These are phyloP conservation scores for Neurospora sp. DNA, from an alignment of 495 filamentous ascomycete species.

Conservation along the genomic window DNA sequence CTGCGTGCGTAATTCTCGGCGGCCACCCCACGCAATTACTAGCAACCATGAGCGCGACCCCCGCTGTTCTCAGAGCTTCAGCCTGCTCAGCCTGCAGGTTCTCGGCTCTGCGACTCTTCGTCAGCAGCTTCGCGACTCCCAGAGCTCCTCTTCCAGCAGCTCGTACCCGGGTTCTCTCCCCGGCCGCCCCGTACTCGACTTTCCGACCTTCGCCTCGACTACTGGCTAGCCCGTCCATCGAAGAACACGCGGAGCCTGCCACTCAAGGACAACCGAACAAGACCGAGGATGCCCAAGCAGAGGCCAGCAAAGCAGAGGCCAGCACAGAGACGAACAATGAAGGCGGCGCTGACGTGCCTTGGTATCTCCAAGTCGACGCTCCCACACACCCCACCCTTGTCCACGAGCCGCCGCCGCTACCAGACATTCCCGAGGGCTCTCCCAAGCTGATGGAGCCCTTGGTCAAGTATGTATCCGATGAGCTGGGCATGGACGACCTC, in stretches of 20 bases:
- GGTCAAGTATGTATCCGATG: slow-evolving; percentile 66
- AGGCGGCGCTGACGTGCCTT: slow-evolving; percentile 40
- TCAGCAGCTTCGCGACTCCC: slow-evolving; percentile 3
- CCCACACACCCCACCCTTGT: slow-evolving; percentile 41
- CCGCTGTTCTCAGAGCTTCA: slow-evolving; percentile 9
- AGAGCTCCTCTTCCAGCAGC: slow-evolving; percentile 1
- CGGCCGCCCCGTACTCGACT: slow-evolving; percentile 12
- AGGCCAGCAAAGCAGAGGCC: background rate
- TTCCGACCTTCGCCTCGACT: slow-evolving; percentile 12
- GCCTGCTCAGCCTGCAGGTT: slow-evolving; percentile 20
- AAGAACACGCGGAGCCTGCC: slow-evolving; percentile 4
- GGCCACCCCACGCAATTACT: background rate
- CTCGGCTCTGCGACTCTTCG: slow-evolving; percentile 16
- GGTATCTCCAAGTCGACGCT: slow-evolving; percentile 75
- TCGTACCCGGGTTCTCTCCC: background rate
- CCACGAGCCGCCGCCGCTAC: slow-evolving; percentile 54
- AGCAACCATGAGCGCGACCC: slow-evolving; percentile 7
- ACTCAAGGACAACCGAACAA: background rate
- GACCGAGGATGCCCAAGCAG: background rate
- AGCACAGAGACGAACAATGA: background rate
- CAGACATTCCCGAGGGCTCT: slow-evolving; percentile 61
- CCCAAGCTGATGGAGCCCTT: slow-evolving; percentile 64
- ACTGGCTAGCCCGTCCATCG: slow-evolving; percentile 9
- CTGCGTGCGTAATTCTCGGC: background rate
- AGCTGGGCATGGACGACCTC: slow-evolving; percentile 74